Evolutionary conservation across 2,329 filamentous ascomycete species (phyloP).

Genomic region (Colletotrichum euphorbiae): DNA sequence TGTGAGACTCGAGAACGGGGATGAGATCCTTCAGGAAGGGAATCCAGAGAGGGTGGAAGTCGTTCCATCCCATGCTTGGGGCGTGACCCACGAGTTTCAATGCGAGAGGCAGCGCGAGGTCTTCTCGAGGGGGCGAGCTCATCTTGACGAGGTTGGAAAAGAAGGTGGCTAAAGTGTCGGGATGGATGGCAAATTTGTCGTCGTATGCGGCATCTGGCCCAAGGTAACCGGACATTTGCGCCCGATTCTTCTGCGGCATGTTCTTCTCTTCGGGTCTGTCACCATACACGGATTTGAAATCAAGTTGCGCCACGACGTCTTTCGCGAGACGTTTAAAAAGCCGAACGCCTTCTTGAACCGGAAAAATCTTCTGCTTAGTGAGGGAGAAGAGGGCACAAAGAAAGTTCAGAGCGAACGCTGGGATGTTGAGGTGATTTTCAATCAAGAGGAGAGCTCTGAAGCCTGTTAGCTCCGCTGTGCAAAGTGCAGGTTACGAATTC

Average conservation of each 20-base stretch:
- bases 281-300: constrained; percentile 11
- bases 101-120: constrained; percentile 41
- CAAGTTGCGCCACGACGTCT: not conserved
- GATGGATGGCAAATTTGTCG: not conserved
- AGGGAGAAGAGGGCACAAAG: not conserved
- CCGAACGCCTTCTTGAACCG: not conserved
- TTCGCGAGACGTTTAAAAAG: constrained; percentile 19
- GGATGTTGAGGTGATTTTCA: not conserved
- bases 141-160: constrained; percentile 19
- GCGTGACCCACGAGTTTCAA: constrained; percentile 40
- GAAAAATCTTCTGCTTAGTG: not conserved
- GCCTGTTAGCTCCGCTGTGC: not conserved
- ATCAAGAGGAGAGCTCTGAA: constrained; percentile 10
- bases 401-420: constrained; percentile 7
- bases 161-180: not conserved
- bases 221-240: not conserved
- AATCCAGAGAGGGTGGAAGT: constrained; percentile 46
- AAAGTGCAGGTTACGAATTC: too few relatives aligned
- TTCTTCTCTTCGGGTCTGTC: constrained; percentile 4
- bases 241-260: not conserved
- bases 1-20: constrained; percentile 23
- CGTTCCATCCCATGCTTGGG: constrained; percentile 30
- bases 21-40: constrained; percentile 45
- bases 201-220: not conserved
- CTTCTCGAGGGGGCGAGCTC: constrained; percentile 36